phyloP scores from a whole-genome alignment of 441 rosid species.

The Aquilaria agallochum region DNA sequence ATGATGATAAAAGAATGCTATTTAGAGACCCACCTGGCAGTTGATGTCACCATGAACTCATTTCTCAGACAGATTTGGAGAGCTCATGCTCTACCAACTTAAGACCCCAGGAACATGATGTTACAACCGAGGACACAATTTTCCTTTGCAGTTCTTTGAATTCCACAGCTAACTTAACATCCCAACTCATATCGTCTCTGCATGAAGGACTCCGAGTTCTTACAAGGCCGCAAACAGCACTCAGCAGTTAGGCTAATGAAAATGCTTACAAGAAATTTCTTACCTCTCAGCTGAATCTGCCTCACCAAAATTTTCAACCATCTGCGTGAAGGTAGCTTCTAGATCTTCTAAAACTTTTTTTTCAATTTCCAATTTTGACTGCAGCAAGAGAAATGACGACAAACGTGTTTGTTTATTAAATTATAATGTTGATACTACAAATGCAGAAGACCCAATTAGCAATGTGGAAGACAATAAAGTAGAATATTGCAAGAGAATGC shows the following conservation, averaged over 20 bases:
- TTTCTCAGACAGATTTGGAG: constrained; percentile 20
- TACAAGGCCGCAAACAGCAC: background rate
- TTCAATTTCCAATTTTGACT: constrained; percentile 53
- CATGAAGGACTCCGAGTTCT: constrained; percentile 6
- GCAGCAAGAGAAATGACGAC: constrained; percentile 33
- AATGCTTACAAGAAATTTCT: constrained; percentile 9
- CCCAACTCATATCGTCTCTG: constrained; percentile 57
- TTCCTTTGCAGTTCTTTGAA: constrained; percentile 54
- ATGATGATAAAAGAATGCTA: too few relatives aligned
- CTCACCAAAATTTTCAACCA: constrained; percentile 67
- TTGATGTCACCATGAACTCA: constrained; percentile 1
- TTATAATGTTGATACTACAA: background rate
- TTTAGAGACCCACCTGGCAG: background rate
- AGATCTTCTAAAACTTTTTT: constrained; percentile 63
- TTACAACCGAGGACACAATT: constrained; percentile 63
- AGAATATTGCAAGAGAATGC: too few relatives aligned
- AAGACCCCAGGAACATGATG: constrained; percentile 62
- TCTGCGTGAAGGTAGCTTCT: constrained; percentile 47
- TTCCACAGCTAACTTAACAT: constrained; percentile 55
- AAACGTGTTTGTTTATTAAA: too few relatives aligned
- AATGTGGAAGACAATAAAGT: too few relatives aligned
- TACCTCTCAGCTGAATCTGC: constrained; percentile 36
- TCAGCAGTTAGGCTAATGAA: constrained; percentile 6
- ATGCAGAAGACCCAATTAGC: too few relatives aligned
- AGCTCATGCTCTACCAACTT: constrained; percentile 49